Base-by-base conservation (phyloP, 176 grass and related monocot species). In the Raddia distichophylla region DNA sequence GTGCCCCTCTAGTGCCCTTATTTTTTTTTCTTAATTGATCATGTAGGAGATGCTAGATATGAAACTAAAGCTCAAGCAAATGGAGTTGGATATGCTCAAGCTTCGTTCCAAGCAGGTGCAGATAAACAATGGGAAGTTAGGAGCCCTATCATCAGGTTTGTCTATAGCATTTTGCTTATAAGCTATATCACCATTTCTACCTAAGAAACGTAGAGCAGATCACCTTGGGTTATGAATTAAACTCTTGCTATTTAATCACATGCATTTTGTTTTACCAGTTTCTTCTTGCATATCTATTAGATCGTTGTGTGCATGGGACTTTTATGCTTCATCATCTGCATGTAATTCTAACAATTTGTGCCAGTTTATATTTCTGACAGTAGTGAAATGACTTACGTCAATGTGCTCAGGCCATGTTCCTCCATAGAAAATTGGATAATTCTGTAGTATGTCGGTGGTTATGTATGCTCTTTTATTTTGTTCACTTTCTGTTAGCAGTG, bases 41-140 rank as follows among this genome's bases (percentile, higher is more conserved):
- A 86, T 90, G 74, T 82, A 93, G 91, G 91, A 93, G 79, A 76
- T 93, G 60, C 32, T 87, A 73, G 69, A 90, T 76, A 27, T 93
- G 70, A 93, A 88, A 64, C 80, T 88, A 88, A 93, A 88, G 70
- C 74, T 93, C 66, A 89, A 82, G 45, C 82, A 93, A 85, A 55
- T 88, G 72, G 88, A 90, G 82, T 58, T 83, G 45, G 52, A 93
- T 67, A 64, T 90, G 75, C 78, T 90, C 80, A 90, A 83, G 88
- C 82, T 93, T 73, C 88, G 82, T 12, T 90, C 88, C 11, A 86
- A 86, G 82, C 85, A 90, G 64, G 65, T 16, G 6, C 64, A 90
- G 68, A 88, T 88, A 77, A 90, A 35, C 76, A 73, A 58, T 75
- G 85, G 69, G 78, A 90, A 88, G 62, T 79, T 67, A 75, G 72